These are phyloP conservation scores for Kewa caespitosa DNA, from an alignment of 179 eudicot genomes.

Conservation along the genomic window DNA sequence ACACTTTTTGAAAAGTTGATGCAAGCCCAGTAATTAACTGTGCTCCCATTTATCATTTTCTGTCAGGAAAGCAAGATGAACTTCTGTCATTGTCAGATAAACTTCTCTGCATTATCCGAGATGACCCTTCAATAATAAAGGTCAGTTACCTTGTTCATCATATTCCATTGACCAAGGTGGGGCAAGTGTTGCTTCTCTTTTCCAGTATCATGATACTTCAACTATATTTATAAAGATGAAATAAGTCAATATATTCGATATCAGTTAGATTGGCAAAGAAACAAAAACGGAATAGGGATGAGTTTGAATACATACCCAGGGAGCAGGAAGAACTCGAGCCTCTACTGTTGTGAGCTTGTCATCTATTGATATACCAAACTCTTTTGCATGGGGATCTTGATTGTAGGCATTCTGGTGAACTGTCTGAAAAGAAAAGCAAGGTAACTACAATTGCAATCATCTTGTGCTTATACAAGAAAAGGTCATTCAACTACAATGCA, in stretches of 20 bases:
- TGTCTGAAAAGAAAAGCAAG: conserved; percentile 45
- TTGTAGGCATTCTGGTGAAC: conserved; percentile 62
- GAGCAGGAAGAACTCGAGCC: conserved; percentile 91
- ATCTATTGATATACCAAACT: conserved; percentile 75
- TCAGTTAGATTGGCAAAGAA: neutral
- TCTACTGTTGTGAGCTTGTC: conserved; percentile 74
- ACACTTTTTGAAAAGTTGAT: conserved; percentile 82
- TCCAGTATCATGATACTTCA: conserved; percentile 77
- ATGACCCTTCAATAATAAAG: neutral
- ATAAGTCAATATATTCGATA: neutral
- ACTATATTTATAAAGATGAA: conserved; percentile 34
- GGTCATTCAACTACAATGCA: neutral
- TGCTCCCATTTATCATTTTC: conserved; percentile 85
- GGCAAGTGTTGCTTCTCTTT: conserved; percentile 77
- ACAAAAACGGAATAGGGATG: neutral
- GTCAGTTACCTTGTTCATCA: conserved; percentile 74
- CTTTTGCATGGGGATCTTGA: conserved; percentile 66
- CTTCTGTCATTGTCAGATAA: neutral
- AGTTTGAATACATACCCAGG: conserved; percentile 57
- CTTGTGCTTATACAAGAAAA: neutral
- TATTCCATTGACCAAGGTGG: conserved; percentile 91
- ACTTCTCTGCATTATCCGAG: neutral
- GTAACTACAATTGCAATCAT: conserved; percentile 6
- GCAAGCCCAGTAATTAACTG: conserved; percentile 75
- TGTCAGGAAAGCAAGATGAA: conserved; percentile 20